These are phyloP conservation scores for Coelastrella sp. DNA, from an alignment of 139 green algal genomes.

Conservation along the genomic window DNA sequence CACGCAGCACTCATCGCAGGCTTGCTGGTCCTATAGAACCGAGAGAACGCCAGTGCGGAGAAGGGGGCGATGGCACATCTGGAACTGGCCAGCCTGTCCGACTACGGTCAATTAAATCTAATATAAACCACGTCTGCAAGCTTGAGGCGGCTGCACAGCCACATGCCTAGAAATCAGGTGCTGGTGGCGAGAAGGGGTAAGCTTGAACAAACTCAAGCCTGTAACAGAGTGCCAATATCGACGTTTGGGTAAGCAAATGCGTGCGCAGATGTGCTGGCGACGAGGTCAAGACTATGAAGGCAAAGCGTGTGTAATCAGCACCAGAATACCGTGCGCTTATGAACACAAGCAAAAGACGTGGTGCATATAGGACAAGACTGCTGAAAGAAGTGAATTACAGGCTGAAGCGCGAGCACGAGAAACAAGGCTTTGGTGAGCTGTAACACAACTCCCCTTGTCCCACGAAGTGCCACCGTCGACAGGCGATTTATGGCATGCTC, in stretches of 20 bases:
- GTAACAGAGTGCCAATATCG: too few relatives aligned
- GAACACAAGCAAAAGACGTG: too few relatives aligned
- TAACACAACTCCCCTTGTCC: not conserved
- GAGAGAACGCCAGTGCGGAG: not conserved
- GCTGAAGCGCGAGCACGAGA: not conserved
- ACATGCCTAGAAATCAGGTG: slow-evolving; percentile 1
- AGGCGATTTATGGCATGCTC: too few relatives aligned
- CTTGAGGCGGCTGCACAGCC: not conserved
- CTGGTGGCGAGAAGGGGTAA: not conserved
- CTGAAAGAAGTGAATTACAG: not conserved
- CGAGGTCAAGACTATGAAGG: too few relatives aligned
- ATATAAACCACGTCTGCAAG: not conserved
- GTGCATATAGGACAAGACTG: too few relatives aligned
- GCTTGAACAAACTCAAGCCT: too few relatives aligned
- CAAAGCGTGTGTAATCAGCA: too few relatives aligned
- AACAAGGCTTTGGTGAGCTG: too few relatives aligned
- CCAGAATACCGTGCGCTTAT: too few relatives aligned
- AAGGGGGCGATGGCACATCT: not conserved
- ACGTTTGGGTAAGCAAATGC: too few relatives aligned
- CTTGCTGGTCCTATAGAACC: not conserved
- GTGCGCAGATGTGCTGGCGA: too few relatives aligned
- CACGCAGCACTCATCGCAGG: slow-evolving; percentile 31
- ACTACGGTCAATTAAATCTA: not conserved
- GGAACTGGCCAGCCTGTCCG: not conserved
- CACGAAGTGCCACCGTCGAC: too few relatives aligned